Base-by-base conservation (phyloP, 1,284 basidiomycete species). In the Irpex sp. region DNA sequence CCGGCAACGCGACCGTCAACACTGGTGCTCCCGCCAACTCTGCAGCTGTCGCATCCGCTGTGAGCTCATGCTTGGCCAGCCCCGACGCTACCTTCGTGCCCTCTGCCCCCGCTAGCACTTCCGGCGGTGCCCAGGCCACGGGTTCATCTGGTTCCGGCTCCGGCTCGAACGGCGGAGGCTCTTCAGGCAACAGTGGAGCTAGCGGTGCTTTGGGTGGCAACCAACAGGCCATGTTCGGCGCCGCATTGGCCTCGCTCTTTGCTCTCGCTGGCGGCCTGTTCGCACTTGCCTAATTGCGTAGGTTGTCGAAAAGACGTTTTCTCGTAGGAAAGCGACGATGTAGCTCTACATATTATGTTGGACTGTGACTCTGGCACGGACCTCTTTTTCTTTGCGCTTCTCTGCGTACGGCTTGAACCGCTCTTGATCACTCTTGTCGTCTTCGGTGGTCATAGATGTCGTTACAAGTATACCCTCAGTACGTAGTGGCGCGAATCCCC, bases 1-100 rank as follows among this genome's bases (percentile, higher is more conserved):
- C 74, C 57, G 94, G 94, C 15, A 97, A 97, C 72, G 95, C 88
- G 3, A 93, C 92, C 6, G 76, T 92, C 67, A 90, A 91, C 71
- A 35, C 75, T n/a, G 74, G 75, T 31, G 83, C 85, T 19, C 82
- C 89, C 3, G 77, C 86, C 19, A 75, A 78, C 39, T 78, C 79
- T 15, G 75, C 81, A 36, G 83, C 85, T 58, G 85, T 87, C 17
- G 81, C 82, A 63, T 76, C 83, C 43, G 92, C 85, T 39, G 90
- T 87, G 37, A 81, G 78, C 58, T 86, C 88, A 6, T 96, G 94
- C 74, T 74, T 95, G 43, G 74, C 88, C 11, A 86, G 83, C 68
- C 87, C 90, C 6, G 76, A 80, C 13, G 85, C 89, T 15, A 88
- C 88, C 0, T 90, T 88, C 73, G 85, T 86, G 4, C 90, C 90